Conservation (phyloP, 805 yeast genomes). For the Candida odintsovae region DNA sequence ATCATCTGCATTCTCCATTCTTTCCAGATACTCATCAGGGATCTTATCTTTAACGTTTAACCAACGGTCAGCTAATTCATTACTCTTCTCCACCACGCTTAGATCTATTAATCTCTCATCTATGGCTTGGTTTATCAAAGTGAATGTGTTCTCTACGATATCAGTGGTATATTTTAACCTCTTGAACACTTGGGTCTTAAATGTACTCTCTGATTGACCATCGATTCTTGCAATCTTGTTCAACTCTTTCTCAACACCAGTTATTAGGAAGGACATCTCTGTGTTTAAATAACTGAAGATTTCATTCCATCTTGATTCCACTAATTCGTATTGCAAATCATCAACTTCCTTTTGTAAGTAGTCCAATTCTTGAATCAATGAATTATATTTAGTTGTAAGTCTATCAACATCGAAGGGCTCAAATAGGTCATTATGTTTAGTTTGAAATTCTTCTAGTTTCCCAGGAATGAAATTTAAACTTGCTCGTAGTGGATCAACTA, state of each 20-base stretch:
- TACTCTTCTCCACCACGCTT: slow-evolving; percentile 28
- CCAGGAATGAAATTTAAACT: slow-evolving; percentile 46
- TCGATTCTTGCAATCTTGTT: slow-evolving; percentile 20
- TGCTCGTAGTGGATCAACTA: slow-evolving; percentile 45
- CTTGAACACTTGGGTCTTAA: slow-evolving; percentile 23
- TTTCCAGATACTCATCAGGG: slow-evolving; percentile 19
- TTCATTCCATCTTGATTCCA: slow-evolving; percentile 52
- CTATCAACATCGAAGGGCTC: slow-evolving; percentile 19
- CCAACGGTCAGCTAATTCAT: slow-evolving; percentile 32
- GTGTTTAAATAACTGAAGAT: slow-evolving; percentile 42
- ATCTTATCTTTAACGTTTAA: slow-evolving; percentile 15
- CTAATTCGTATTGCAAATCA: slow-evolving; percentile 37
- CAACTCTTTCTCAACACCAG: slow-evolving; percentile 23
- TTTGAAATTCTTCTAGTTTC: slow-evolving; percentile 38
- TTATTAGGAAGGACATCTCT: slow-evolving; percentile 30
- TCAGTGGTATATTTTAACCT: slow-evolving; percentile 31
- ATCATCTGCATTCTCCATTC: slow-evolving; percentile 4
- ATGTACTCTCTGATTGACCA: slow-evolving; percentile 11
- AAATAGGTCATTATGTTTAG: slow-evolving; percentile 15
- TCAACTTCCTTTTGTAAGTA: slow-evolving; percentile 35
- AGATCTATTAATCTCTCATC: slow-evolving; percentile 37
- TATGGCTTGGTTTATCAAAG: slow-evolving; percentile 31
- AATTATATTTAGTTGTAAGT: slow-evolving; percentile 34
- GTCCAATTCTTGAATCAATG: slow-evolving; percentile 34
- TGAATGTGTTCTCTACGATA: slow-evolving; percentile 36